Base-by-base conservation (phyloP, 1,139 yeast genomes). In the Diutina siamensis region DNA sequence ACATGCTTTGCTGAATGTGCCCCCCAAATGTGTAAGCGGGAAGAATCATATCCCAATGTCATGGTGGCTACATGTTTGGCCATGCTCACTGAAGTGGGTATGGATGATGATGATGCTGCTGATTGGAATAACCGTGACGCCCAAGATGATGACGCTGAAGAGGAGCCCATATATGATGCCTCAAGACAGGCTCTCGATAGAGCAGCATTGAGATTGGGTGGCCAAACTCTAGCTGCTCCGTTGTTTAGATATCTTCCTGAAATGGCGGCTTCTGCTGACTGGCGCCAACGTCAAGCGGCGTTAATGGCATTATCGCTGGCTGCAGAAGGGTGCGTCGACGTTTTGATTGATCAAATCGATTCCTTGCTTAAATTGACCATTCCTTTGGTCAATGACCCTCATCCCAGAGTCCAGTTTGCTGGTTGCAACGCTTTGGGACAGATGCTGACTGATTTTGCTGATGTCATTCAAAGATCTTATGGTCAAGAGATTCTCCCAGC, bases 241-340 rank as follows among this genome's bases (percentile, higher is more conserved):
- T 68, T 92, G 48, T 92, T 92, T 65, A 87, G 83, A 57, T 84
- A 79, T 63, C 70, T 92, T 51, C 96, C 97, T 13, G 77, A 76
- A 47, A 83, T 92, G 95, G 65, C 85, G 32, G 70, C 70, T 48
- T 82, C 95, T 1, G 58, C 67, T 35, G 76, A 78, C 51, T 92
- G 98, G 98, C 81, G 95, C 61, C 95, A 88, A 62, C 82, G 97
- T 51, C 96, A 88, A 62, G 98, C 96, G 15, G 95, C 97, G 2
- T 69, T 92, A 48, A 92, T 92, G 97, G 97, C 97, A 0, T 68
- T 92, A 42, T 87, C 97, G 1, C 83, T 95, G 9, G 96, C 95
- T 25, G 97, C 97, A 35, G 98, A 92, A 67, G 98, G 98, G 44
- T 92, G 97, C 64, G 76, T 88, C 46, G 97, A 88, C 54, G 89